phyloP scores from a whole-genome alignment of 2,329 filamentous ascomycete genomes.

The Ascocoryne sarcoides region DNA sequence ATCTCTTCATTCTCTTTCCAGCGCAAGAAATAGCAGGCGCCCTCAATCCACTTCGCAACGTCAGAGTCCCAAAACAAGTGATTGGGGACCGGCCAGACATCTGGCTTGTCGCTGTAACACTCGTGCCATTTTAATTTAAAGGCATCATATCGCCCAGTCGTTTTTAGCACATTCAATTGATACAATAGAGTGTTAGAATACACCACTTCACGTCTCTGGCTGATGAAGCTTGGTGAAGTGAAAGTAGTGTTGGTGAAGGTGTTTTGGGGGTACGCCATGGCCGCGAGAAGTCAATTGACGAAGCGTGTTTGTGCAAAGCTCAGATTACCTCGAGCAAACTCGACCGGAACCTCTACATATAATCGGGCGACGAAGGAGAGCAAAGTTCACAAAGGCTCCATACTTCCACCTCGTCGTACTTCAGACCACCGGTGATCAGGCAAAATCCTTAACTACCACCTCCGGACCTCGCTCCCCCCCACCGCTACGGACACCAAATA shows the following conservation, averaged over 20 bases:
- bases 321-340: too few relatives aligned
- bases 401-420: too few relatives aligned
- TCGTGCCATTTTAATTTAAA: conserved; percentile 50
- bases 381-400: too few relatives aligned
- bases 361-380: too few relatives aligned
- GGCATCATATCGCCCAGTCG: conserved; percentile 47
- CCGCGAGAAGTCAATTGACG: too few relatives aligned
- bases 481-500: too few relatives aligned
- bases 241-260: conserved; percentile 31
- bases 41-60: conserved; percentile 54
- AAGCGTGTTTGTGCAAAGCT: neutral
- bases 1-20: conserved; percentile 36
- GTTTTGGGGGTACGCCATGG: conserved; percentile 36
- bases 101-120: conserved; percentile 40
- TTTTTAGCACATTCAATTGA: conserved; percentile 44
- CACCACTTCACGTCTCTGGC: conserved; percentile 32
- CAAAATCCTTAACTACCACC: too few relatives aligned
- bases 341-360: too few relatives aligned
- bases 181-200: conserved; percentile 38
- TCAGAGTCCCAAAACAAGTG: conserved; percentile 53
- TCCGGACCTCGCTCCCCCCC: too few relatives aligned
- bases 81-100: conserved; percentile 47
- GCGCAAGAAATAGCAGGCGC: conserved; percentile 46
- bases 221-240: conserved; percentile 28
- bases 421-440: too few relatives aligned